Percentiles rank a stretch among this genome's conserved stretches.
phyloP scores from a whole-genome alignment of 176 grass and related monocot genomes.

The Pontederia crassipes region DNA sequence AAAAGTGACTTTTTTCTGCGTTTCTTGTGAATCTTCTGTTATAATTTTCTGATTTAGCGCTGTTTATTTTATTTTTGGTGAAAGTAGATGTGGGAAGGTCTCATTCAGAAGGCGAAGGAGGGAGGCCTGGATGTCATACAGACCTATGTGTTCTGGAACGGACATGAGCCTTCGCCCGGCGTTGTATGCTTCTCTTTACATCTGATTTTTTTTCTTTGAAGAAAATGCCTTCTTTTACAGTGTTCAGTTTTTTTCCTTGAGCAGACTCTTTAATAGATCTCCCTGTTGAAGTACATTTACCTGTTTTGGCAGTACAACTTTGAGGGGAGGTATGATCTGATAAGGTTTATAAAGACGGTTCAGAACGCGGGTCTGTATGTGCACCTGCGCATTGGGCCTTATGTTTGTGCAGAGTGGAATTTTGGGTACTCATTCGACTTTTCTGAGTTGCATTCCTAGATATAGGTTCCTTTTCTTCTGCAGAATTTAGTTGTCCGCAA shows the following conservation, averaged over 20 bases:
- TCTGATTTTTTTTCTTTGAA: constrained; percentile 3
- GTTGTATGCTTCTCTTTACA: constrained; percentile 30
- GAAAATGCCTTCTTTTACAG: neutral
- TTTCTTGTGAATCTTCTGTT: neutral
- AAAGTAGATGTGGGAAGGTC: constrained; percentile 92
- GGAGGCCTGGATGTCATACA: constrained; percentile 97
- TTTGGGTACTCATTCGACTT: constrained; percentile 50
- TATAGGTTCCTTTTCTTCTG: constrained; percentile 3
- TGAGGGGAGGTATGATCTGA: constrained; percentile 93
- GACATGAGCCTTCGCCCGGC: constrained; percentile 84
- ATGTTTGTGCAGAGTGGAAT: constrained; percentile 98
- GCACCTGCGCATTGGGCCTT: constrained; percentile 93
- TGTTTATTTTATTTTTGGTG: neutral
- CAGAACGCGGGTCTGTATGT: constrained; percentile 87
- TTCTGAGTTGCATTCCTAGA: constrained; percentile 6
- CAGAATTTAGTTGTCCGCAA: neutral
- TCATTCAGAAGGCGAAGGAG: constrained; percentile 96
- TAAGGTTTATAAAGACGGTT: constrained; percentile 86
- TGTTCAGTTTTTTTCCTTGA: neutral
- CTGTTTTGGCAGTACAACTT: constrained; percentile 77
- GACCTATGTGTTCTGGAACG: constrained; percentile 98
- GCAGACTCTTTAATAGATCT: constrained; percentile 3
- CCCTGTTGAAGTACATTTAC: constrained; percentile 8
- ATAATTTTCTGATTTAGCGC: neutral
- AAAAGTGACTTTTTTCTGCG: neutral